Conservation (phyloP, 2,329 filamentous ascomycete genomes). For the Dactylellina drechsleri region DNA sequence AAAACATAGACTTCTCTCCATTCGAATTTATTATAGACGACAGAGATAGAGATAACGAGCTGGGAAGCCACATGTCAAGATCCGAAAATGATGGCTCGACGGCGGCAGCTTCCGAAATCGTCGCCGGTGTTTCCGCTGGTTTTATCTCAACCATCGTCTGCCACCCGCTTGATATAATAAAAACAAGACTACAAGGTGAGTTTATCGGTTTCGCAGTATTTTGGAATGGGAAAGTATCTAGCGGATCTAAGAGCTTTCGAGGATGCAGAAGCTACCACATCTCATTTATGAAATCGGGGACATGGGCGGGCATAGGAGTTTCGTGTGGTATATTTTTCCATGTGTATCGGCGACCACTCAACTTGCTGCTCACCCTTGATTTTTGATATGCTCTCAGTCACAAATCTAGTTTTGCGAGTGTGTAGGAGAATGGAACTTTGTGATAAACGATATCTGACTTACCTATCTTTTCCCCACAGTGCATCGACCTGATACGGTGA, state of each 20-base stretch:
- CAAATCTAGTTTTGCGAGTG: slow-evolving; percentile 10
- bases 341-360: slow-evolving; percentile 62
- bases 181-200: slow-evolving; percentile 90
- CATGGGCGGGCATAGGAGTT: slow-evolving; percentile 9
- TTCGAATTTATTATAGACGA: background rate
- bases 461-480: slow-evolving; percentile 30
- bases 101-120: slow-evolving; percentile 82
- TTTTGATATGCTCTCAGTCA: background rate
- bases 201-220: slow-evolving; percentile 32
- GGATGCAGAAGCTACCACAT: background rate
- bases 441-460: slow-evolving; percentile 30
- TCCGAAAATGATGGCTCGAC: slow-evolving; percentile 68
- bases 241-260: background rate
- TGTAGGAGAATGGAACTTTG: background rate
- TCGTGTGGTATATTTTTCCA: slow-evolving; percentile 63
- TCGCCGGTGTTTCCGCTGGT: slow-evolving; percentile 90
- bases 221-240: background rate
- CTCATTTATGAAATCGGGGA: background rate
- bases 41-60: background rate
- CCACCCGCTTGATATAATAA: slow-evolving; percentile 94
- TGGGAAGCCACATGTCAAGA: slow-evolving; percentile 35
- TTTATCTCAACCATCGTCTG: slow-evolving; percentile 84
- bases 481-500: slow-evolving; percentile 35
- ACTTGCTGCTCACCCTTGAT: slow-evolving; percentile 3
- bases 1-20: too few relatives aligned